A percentile compares a stretch with the other conserved stretches of the same genome.
phyloP scores from a whole-genome alignment of 768 basidiomycete genomes.

The Mycena metata region DNA sequence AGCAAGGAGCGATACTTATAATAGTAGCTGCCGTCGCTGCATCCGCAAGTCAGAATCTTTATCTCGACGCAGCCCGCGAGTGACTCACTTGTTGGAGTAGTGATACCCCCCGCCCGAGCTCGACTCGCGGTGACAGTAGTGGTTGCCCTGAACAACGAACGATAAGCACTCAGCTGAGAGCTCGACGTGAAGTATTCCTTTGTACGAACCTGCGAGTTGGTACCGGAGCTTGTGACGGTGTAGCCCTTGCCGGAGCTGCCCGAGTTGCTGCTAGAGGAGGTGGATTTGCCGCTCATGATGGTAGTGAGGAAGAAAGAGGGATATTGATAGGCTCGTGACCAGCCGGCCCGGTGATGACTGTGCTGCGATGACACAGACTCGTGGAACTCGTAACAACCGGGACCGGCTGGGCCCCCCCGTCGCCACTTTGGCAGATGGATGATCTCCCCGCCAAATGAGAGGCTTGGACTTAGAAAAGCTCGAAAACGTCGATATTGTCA shows the following conservation, averaged over 20 bases:
- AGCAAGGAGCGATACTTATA: constrained; percentile 46
- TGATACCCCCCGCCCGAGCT: constrained; percentile 65
- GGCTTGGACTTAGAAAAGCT: too few relatives aligned
- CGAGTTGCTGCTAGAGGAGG: constrained; percentile 19
- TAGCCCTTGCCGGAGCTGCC: constrained; percentile 14
- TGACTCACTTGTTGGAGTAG: constrained; percentile 70
- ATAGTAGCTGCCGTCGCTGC: constrained; percentile 71
- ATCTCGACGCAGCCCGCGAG: constrained; percentile 17
- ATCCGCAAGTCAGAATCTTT: not conserved
- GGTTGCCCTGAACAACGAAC: constrained; percentile 63
- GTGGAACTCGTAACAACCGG: too few relatives aligned
- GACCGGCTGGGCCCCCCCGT: too few relatives aligned
- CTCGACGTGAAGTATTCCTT: not conserved
- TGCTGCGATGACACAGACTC: too few relatives aligned
- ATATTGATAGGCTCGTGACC: too few relatives aligned
- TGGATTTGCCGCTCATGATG: constrained; percentile 19
- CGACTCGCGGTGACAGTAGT: constrained; percentile 68
- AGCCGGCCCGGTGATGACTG: too few relatives aligned
- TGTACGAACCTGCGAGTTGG: constrained; percentile 62
- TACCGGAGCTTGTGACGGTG: constrained; percentile 53
- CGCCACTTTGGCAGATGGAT: too few relatives aligned
- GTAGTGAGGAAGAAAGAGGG: constrained; percentile 9
- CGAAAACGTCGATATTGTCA: too few relatives aligned
- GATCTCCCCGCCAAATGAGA: too few relatives aligned
- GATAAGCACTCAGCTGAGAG: not conserved